These are phyloP conservation scores for Linaria vulgaris DNA, from an alignment of 257 asterid genomes.

Conservation along the genomic window DNA sequence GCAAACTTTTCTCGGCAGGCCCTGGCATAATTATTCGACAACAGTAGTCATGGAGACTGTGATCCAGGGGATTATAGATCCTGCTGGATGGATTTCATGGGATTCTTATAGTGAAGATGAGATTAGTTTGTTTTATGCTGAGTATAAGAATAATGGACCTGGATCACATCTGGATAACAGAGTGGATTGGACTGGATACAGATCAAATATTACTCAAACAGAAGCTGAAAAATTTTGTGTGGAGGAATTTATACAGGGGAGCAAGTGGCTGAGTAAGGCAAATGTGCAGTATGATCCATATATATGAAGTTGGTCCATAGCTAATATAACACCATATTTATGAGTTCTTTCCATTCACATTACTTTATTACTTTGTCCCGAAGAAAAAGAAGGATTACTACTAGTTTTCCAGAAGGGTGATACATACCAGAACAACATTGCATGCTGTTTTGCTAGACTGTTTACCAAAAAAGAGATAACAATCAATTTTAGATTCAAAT, in stretches of 20 bases:
- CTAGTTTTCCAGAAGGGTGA: too few species aligned
- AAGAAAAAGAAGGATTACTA: too few species aligned
- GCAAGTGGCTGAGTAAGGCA: slow-evolving; percentile 24
- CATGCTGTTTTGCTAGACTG: too few species aligned
- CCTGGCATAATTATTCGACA: slow-evolving; percentile 39
- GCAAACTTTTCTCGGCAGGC: slow-evolving; percentile 38
- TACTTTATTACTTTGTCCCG: background rate
- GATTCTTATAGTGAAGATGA: slow-evolving; percentile 23
- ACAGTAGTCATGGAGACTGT: slow-evolving; percentile 26
- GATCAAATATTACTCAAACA: slow-evolving; percentile 26
- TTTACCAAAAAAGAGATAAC: too few species aligned
- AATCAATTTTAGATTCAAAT: too few species aligned
- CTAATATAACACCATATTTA: too few species aligned
- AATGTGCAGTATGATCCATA: slow-evolving; percentile 17
- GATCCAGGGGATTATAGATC: slow-evolving; percentile 34
- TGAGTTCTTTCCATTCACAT: background rate
- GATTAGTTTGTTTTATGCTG: slow-evolving; percentile 35
- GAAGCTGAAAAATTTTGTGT: slow-evolving; percentile 32
- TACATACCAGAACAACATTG: too few species aligned
- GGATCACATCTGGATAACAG: slow-evolving; percentile 30
- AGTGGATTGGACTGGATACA: slow-evolving; percentile 34
- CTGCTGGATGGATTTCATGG: slow-evolving; percentile 39
- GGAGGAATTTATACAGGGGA: slow-evolving; percentile 33
- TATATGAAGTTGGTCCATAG: slow-evolving; percentile 2
- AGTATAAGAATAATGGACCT: slow-evolving; percentile 35